Evolutionary conservation across 345 rosid genomes (phyloP), one percentile per base, ranked within the genome.

Genomic region (Syzygium oleosum): DNA sequence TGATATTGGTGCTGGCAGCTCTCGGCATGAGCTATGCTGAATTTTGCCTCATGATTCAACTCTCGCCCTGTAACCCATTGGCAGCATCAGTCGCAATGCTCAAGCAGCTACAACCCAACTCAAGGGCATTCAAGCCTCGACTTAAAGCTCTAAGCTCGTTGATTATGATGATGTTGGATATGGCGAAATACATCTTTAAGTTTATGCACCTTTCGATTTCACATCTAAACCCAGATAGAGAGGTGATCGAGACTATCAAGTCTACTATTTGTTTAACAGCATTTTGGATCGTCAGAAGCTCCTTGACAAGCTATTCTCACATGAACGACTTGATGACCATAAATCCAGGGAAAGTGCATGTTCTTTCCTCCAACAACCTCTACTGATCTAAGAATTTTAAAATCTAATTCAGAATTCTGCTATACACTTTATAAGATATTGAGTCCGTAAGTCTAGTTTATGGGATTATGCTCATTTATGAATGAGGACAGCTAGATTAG

Each of bases 1-100:
- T 94, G 87, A 95, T 80, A 68, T 84, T 97, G 88, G 90, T 93
- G 61, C 95, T 97, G 61, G 95, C 97, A 87, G 96, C 95, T 88
- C 92, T 96, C 87, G 93, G 95, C 84, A 83, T 91, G 84, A 88
- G 84, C 92, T 96, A 93, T 85, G 95, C 97, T 85, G 93, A 92
- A 89, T 90, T 96, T 87, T 90, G 93, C 91, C 93, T 96, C 83
- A 88, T 91, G 86, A 88, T 87, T 88, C 94, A 93, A 91, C 92
- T 93, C 54, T 91, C 87, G 52, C 89, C 89, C 12, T n/a, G 23
- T 46, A 92, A 89, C 84, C 95, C 95, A 15, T 88, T 95, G 87
- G 98, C 98, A 55, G 92, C 41, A 87, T 94, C 94, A 55, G 87
- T 97, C 84, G 92, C 95, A 56, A 88, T 84, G 85, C 93, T 97